Conservation (phyloP, 805 yeast genomes). For the Saturnispora sanitii region DNA sequence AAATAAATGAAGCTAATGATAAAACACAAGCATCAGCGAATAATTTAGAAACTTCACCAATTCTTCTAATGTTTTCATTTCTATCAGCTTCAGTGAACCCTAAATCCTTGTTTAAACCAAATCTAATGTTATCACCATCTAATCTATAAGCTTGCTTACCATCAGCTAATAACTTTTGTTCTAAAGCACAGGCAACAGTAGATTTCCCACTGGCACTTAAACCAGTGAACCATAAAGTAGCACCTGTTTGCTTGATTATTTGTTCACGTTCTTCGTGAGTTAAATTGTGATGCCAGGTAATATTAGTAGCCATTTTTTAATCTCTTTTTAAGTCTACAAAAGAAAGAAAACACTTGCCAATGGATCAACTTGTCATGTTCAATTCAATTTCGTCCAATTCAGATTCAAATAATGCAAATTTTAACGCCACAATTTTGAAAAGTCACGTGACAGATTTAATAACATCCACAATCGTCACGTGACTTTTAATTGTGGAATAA, state of each 20-base stretch:
- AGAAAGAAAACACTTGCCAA: not conserved
- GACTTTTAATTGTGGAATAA: too few species aligned
- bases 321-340: not conserved
- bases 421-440: slow-evolving; percentile 1
- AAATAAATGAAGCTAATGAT: slow-evolving; percentile 84
- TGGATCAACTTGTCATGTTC: too few species aligned
- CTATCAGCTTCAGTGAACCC: slow-evolving; percentile 90
- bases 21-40: slow-evolving; percentile 90
- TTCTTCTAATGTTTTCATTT: slow-evolving; percentile 90
- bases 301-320: slow-evolving; percentile 74
- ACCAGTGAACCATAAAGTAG: slow-evolving; percentile 93
- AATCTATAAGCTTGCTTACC: slow-evolving; percentile 73
- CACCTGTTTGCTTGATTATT: slow-evolving; percentile 72
- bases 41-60: slow-evolving; percentile 86
- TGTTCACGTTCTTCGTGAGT: slow-evolving; percentile 71
- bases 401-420: not conserved
- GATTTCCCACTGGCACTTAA: slow-evolving; percentile 89
- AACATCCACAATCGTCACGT: slow-evolving; percentile 4
- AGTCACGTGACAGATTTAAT: not conserved
- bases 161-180: slow-evolving; percentile 63
- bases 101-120: slow-evolving; percentile 89
- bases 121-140: slow-evolving; percentile 91
- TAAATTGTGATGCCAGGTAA: slow-evolving; percentile 92
- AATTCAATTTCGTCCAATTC: too few species aligned
- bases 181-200: slow-evolving; percentile 91